Evolutionary conservation across 257 asterid genomes (phyloP), one percentile per base, ranked within the genome.

Genomic region (Leonotis leonurus): DNA sequence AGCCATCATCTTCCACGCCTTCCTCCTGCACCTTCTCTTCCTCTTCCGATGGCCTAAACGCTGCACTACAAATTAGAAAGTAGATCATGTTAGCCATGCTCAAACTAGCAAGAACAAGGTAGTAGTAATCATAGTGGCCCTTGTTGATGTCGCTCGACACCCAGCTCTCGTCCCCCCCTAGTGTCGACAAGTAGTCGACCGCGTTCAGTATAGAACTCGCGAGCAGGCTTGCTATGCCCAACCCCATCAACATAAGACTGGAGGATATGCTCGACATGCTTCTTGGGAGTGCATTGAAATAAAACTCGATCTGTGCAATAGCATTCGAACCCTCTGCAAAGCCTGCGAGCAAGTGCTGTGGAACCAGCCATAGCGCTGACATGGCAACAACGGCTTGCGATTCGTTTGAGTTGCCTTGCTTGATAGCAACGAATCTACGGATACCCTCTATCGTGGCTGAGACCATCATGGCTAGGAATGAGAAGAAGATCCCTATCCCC

Each of bases 261-360:
- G 87, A 36, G 20, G 92, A 91, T 18, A 89, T 73, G 41, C 95
- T 87, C 46, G 94, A 78, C 95, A 87, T 84, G 45, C 88, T 81
- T 46, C 72, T 71, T 0, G 97, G 94, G 6, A 89, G 60, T 76
- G 87, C 94, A 0, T 78, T 71, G 20, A 75, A 79, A 40, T 77
- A 87, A 75, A 87, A 89, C 69, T 89, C 92, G 8, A 64, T 77
- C 49, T 84, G 95, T 1, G 78, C 88, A 5, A 83, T 71, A 2
- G 70, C 81, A 24, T 71, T 77, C 1, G 81, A n/a, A 2, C 81
- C 86, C 72, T 78, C 95, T 0, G 90, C 89, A 6, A 87, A 71
- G 1, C 95, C 97, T 0, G 18, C 12, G 62, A 89, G 71, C 57
- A 69, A 68, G 11, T 78, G 11, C 33, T 85, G 92, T 0, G 97